These are phyloP conservation scores for Dichotomocladium elegans DNA, from an alignment of 371 early-diverging fungal species.

Conservation along the genomic window DNA sequence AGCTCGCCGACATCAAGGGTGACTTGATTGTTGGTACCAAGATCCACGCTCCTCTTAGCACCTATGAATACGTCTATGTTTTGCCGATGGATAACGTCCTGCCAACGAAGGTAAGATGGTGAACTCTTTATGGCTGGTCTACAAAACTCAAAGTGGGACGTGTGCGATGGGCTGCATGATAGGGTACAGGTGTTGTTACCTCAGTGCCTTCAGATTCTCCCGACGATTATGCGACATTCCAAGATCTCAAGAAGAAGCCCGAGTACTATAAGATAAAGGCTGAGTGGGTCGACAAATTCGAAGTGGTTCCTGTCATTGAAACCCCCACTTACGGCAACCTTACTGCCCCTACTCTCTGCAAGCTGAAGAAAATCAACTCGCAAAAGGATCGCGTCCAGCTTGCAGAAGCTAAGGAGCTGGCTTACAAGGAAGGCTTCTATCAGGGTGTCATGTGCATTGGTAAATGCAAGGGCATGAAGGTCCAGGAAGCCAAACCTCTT, in stretches of 20 bases:
- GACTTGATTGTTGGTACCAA: conserved; percentile 83
- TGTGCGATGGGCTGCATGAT: background rate
- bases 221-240: conserved; percentile 89
- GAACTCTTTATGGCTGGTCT: background rate
- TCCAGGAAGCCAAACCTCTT: conserved; percentile 89
- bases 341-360: conserved; percentile 79
- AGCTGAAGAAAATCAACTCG: conserved; percentile 89
- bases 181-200: conserved; percentile 98
- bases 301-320: conserved; percentile 82
- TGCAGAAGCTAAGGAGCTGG: conserved; percentile 91
- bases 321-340: conserved; percentile 87
- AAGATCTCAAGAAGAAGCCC: conserved; percentile 91
- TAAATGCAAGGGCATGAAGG: conserved; percentile 75
- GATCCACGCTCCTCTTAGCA: conserved; percentile 85
- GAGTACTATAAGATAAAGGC: conserved; percentile 87
- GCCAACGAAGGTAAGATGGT: conserved; percentile 63
- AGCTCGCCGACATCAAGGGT: conserved; percentile 81
- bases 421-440: conserved; percentile 98
- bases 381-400: conserved; percentile 93
- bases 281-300: conserved; percentile 84
- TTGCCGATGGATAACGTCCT: conserved; percentile 97
- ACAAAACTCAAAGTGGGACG: background rate
- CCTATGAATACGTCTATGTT: conserved; percentile 80
- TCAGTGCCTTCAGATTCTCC: conserved; percentile 98
- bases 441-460: conserved; percentile 88